A percentile compares a stretch with the other conserved stretches of the same genome.
phyloP scores from a whole-genome alignment of 2,329 filamentous ascomycete genomes.

The Diaporthe sp. region DNA sequence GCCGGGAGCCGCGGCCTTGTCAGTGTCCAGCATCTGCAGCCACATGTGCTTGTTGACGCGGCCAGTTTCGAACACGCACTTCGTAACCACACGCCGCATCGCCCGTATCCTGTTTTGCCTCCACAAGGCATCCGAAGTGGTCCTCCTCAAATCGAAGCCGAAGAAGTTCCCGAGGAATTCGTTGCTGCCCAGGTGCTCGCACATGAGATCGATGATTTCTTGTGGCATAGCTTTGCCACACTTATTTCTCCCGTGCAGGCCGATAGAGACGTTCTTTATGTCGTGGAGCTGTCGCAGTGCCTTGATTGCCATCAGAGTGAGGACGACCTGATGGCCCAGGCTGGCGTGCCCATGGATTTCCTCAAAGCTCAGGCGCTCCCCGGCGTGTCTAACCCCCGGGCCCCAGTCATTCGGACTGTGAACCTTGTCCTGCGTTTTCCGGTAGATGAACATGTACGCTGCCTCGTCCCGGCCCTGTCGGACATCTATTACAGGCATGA shows the following conservation, averaged over 20 bases:
- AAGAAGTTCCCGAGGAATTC: too few relatives aligned
- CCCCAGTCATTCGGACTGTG: too few relatives aligned
- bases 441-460: neutral
- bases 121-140: neutral
- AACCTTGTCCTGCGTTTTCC: neutral
- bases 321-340: neutral
- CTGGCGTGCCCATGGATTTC: too few relatives aligned
- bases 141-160: too few relatives aligned
- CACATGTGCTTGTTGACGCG: neutral
- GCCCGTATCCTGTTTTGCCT: neutral
- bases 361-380: too few relatives aligned
- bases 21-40: neutral
- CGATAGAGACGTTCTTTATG: neutral
- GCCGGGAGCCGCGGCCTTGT: neutral
- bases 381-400: too few relatives aligned
- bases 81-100: neutral
- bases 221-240: neutral
- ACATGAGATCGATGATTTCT: neutral
- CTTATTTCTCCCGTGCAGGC: rapidly evolving
- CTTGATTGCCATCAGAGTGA: neutral
- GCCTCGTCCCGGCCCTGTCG: neutral
- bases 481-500: neutral
- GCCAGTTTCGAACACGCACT: neutral
- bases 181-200: too few relatives aligned
- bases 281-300: neutral